Evolutionary conservation across 768 basidiomycete species (phyloP), one percentile per base, ranked within the genome.

Genomic region (Xanthoconium stramineum): DNA sequence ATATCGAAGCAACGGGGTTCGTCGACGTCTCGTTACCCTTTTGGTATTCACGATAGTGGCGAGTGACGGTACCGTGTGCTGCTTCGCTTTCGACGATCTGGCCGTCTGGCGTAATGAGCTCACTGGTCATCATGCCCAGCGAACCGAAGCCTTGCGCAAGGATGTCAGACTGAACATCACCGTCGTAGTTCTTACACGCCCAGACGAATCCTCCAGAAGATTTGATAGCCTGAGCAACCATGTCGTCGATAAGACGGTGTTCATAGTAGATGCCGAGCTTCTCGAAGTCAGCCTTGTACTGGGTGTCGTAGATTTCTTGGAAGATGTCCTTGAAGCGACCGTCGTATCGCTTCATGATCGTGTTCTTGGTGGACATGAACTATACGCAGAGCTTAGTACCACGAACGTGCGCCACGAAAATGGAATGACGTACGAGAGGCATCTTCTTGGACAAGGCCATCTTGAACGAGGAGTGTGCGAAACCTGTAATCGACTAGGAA

Each of bases 271-370:
- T 87, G 9, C 85, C 86, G 7, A 78, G 75, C 13, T 75, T 79
- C 58, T 92, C 85, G 65, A 88, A 94, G 51, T 78, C 75, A 2
- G 77, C 57, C 70, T 87, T 87, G 80, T 94, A 94, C 54, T 84
- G 66, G 79, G 77, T 65, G 8, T 96, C 91, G 71, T 93, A 99
- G 65, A 98, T 87, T 66, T 97, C 94, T 72, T 98, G 86, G 86
- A 99, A 97, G 69, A 96, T 94, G 66, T 99, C 97, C 80, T 99
- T 99, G 84, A 98, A 99, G 32, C 95, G 84, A 43, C 97, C 97
- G 67, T 98, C 97, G 72, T 99, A 99, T 70, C 88, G 94, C 78
- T 99, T 96, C 69, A 96, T 68, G 74, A 96, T 95, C 24, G 93
- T 96, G 76, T 96, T 98, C 79, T 99, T 98, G 40, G 96, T 98